Evolutionary conservation across 2,329 filamentous ascomycete species (phyloP), one percentile per base, ranked within the genome.

Genomic region (Aspergillus pseudoglaucus): DNA sequence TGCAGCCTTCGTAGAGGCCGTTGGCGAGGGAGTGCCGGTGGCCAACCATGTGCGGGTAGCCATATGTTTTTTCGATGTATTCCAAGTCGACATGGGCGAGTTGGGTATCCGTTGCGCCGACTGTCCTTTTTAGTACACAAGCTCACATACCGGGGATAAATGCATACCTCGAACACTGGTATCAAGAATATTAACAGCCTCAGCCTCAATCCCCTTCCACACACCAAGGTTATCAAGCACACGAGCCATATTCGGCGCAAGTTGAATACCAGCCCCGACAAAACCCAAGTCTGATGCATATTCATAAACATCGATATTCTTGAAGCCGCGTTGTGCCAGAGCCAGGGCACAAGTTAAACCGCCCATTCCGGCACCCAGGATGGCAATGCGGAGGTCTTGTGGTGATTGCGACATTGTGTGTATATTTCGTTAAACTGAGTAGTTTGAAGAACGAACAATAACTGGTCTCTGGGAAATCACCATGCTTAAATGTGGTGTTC

Each of bases 241-340:
- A 2, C 85, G 79, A 3, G 83, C 82, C 77, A 90, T 85, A 55
- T 91, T 93, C 0, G 87, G 87, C 0, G 88, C 85, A 49, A 90
- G 75, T 64, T 93, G 88, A 53, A 91, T 90, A 5, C 88, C 88
- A 1, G 88, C 88, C 18, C 88, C 88, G 1, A 90, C 86, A 58
- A 90, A 90, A 5, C 87, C 87, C 4, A 91, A 75, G 55, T 81
- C 79, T 4, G 83, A 79, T 0, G 86, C 86, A 38, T 76, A 79
- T 65, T 91, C 87, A 65, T 82, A 90, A 42, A 91, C 80, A 47
- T 83, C 75, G 59, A 91, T 83, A 49, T 85, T 73, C 53, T 74
- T 79, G 68, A 90, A 90, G 8, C 87, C 87, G 58, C 83, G 82
- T 68, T 85, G 86, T 40, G 87, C 85, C 33, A 90, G 77, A 14